These are phyloP conservation scores for Spatholobus suberectus DNA, from an alignment of 306 rosid genomes.

Conservation along the genomic window DNA sequence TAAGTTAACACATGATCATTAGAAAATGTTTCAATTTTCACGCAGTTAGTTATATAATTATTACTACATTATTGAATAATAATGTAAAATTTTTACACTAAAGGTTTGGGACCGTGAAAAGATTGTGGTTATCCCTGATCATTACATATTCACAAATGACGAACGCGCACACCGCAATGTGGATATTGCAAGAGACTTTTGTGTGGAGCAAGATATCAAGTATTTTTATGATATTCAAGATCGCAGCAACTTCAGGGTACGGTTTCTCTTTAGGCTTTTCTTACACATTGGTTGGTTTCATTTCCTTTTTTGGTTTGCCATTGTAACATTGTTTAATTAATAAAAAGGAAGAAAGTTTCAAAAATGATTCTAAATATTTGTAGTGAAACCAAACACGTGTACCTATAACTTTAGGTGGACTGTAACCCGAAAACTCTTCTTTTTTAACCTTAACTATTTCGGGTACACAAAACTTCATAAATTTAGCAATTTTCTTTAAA, in stretches of 20 bases:
- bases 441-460: too few relatives aligned
- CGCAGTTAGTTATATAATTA: background rate
- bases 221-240: constrained; percentile 87
- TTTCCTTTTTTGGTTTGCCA: background rate
- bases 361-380: background rate
- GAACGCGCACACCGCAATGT: constrained; percentile 89
- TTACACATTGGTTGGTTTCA: background rate
- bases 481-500: too few relatives aligned
- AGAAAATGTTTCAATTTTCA: background rate
- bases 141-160: constrained; percentile 83
- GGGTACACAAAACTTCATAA: too few relatives aligned
- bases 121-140: constrained; percentile 86
- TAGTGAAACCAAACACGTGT: background rate
- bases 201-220: constrained; percentile 76
- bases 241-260: constrained; percentile 78
- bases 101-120: constrained; percentile 94
- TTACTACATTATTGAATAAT: background rate
- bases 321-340: background rate
- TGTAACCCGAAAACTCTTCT: too few relatives aligned
- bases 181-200: constrained; percentile 81
- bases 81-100: background rate
- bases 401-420: too few relatives aligned
- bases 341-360: background rate
- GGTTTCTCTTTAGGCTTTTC: background rate
- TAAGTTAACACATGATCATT: background rate